Percentiles rank a stretch among this genome's conserved stretches.
These are phyloP conservation scores for Zopfia rhizophila DNA, from an alignment of 2,329 filamentous ascomycete genomes.

Conservation along the genomic window DNA sequence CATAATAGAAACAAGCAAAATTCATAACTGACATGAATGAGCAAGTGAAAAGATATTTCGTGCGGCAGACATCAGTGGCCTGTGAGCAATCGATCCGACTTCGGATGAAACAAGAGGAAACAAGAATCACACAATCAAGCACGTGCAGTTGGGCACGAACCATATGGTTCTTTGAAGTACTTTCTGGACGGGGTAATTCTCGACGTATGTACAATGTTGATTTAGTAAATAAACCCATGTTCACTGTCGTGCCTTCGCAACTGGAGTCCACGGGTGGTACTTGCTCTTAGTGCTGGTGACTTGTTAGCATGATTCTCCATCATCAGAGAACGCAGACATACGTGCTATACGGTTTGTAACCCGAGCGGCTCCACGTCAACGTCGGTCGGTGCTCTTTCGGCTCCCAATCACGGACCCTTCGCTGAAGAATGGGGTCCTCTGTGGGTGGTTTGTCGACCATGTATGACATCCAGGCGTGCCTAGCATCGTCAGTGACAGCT, in stretches of 20 bases:
- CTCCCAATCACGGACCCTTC: conserved; percentile 79
- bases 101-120: too few species aligned
- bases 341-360: conserved; percentile 96
- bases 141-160: too few species aligned
- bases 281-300: conserved; percentile 59
- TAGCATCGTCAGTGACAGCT: conserved; percentile 36
- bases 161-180: too few species aligned
- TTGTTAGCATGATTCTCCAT: conserved; percentile 19
- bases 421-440: conserved; percentile 76
- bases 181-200: too few species aligned
- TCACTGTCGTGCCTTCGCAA: conserved; percentile 55
- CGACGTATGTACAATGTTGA: conserved; percentile 20
- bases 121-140: too few species aligned
- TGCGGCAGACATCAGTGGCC: too few species aligned
- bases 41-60: too few species aligned
- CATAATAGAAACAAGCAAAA: too few species aligned
- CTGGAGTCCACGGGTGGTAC: conserved; percentile 60
- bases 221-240: conserved; percentile 1
- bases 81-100: too few species aligned
- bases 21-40: too few species aligned
- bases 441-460: conserved; percentile 86
- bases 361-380: conserved; percentile 77
- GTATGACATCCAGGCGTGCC: conserved; percentile 98
- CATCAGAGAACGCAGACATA: conserved; percentile 63
- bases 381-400: conserved; percentile 77